Base-by-base conservation (phyloP, 306 rosid species). In the Parietaria judaica region DNA sequence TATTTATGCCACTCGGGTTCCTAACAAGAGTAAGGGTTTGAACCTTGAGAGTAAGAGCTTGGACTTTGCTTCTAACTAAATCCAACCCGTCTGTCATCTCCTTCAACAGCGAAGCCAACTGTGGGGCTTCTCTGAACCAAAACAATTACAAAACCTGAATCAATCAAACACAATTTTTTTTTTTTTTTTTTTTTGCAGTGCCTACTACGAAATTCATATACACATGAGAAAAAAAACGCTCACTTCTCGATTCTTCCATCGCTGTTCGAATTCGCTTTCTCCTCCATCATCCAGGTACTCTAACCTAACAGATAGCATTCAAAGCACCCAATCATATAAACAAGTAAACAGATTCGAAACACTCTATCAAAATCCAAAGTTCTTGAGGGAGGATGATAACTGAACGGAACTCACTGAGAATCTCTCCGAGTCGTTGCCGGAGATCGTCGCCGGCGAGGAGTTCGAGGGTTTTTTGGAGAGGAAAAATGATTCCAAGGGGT, bases 41-140 rank as follows among this genome's bases (percentile, higher is more conserved):
- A 2, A 92, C 99, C 94, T 79, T 86, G 49, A 82, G 72, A 68
- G 85, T 84, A 74, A 86, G 68, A 62, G 81, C 73, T 70, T 82
- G 86, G 14, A 92, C 82, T 82, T 92, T 88, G 58, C 14, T 70
- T 56, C 68, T 72, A 4, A 88, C 79, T 0, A 52, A 36, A 69
- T 88, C 94, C 51, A 92, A 81, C 13, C 95, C 96, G 64, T 82
- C 84, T 73, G 84, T 86, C 95, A 88, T 92, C 49, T 88, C 94
- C 69, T 84, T 92, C 79, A 92, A 69, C 70, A 88, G 12, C 6
- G 78, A 76, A 64, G 65, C 66, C 58, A 92, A 72, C 55, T 82
- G 90, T 37, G 94, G 74, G 16, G 76, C 78, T 68, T 84, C 86
- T 63, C 95, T 84, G 74, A 59, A 63, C 67, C 57, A 58, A 46